Evolutionary conservation across 2,329 filamentous ascomycete genomes (phyloP), one percentile per base, ranked within the genome.

Genomic region (Colletotrichum kahawae): DNA sequence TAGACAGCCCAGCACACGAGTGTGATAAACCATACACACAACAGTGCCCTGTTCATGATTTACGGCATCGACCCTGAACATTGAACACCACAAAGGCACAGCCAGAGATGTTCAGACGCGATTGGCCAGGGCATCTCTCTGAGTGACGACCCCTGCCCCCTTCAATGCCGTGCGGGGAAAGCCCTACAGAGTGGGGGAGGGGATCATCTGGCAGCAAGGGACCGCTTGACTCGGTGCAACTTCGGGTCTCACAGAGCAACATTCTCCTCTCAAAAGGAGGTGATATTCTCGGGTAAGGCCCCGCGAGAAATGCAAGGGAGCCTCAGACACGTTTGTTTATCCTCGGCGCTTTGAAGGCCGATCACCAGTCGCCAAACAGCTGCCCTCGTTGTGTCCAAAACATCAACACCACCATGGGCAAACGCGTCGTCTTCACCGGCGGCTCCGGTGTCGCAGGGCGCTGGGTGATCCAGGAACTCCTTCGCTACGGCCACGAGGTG

Each of bases 361-460:
- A 48, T 3, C 2, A 0, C 4, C 2, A 57, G 9, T 5, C 27
- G 12, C 29, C 21, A 27, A 57, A 29, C 13, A 16, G 4, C 54
- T 27, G 4, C 2, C 21, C 13, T 18, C 13, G 12, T 29, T 24
- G 43, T 51, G 43, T 48, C 21, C 43, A 51, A 51, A 51, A 4
- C 43, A 60, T 31, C 29, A 60, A 60, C 57, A 21, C 57, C 18
- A 31, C 2, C 56, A 74, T 74, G 69, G 78, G 78, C 16, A 80
- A 80, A 62, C 75, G 79, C 56, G 77, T 82, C 29, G 82, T 83
- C 38, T 82, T 84, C 69, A 84, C 83, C 16, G 83, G 82, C 1
- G 83, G 83, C 16, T 82, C 80, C 56, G 83, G 83, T 7, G 82
- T 83, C 77, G 82, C 81, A 24, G 83, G 83, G 8, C 80, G 84